These are phyloP conservation scores for Fusarium sp. DNA, from an alignment of 2,329 filamentous ascomycete genomes.

Conservation along the genomic window DNA sequence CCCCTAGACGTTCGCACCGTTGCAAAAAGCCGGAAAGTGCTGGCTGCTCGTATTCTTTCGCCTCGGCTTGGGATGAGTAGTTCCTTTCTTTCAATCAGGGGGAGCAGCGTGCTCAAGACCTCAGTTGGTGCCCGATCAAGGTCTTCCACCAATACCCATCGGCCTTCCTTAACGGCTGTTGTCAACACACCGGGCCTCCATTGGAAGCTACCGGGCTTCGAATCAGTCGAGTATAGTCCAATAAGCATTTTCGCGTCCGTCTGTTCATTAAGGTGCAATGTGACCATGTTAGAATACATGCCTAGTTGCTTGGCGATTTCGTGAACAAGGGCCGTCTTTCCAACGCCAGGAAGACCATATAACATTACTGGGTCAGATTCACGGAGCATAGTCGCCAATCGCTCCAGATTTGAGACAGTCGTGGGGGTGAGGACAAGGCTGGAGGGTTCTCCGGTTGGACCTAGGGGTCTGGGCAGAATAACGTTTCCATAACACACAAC, in stretches of 20 bases:
- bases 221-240: conserved; percentile 90
- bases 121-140: conserved; percentile 94
- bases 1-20: conserved; percentile 84
- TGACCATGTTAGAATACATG: conserved; percentile 85
- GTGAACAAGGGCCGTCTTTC: conserved; percentile 88
- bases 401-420: conserved; percentile 75
- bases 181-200: conserved; percentile 95
- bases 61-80: conserved; percentile 89
- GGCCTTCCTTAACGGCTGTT: conserved; percentile 89
- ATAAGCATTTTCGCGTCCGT: conserved; percentile 97
- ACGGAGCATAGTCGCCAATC: conserved; percentile 74
- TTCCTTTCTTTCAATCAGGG: conserved; percentile 91
- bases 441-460: conserved; percentile 56
- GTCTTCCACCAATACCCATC: conserved; percentile 98
- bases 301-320: conserved; percentile 84
- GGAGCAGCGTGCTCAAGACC: conserved; percentile 90
- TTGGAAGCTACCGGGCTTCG: conserved; percentile 85
- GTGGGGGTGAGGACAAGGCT: conserved; percentile 76
- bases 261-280: conserved; percentile 95
- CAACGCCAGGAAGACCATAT: conserved; percentile 83
- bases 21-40: conserved; percentile 89
- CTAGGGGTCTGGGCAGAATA: conserved; percentile 72
- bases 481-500: conserved; percentile 73
- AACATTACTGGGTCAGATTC: conserved; percentile 78
- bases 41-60: conserved; percentile 82